Evolutionary conservation across 805 yeast species (phyloP), one percentile per base, ranked within the genome.

Genomic region (Lipomyces spencermartinsiae): DNA sequence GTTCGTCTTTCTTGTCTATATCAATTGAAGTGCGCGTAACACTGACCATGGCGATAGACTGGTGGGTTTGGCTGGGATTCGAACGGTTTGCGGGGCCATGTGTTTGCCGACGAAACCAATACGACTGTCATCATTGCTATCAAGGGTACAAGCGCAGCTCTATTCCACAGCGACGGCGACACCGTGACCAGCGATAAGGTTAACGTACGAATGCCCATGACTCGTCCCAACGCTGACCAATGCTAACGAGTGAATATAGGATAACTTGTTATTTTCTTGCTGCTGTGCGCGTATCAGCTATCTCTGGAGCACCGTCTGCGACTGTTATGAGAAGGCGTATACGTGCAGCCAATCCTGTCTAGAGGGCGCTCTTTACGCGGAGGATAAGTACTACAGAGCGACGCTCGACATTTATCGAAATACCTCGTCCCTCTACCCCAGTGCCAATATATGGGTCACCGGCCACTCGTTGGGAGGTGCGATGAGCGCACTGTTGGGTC

Each of bases 391-490:
- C 77, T 94, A 92, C 79, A 86, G 88, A 70, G 94, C 97, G 0
- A 89, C 86, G 0, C 78, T 93, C 65, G 92, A 92, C 69, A 84
- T 95, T 10, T 95, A 91, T 78, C 83, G 89, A 65, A 89, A 91
- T 72, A 97, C 93, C 10, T 83, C 88, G 0, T 67, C 75, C 2
- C 70, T 87, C 63, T 93, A 93, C 76, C 94, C 97, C 0, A 76
- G 83, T 37, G 84, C 92, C 1, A 84, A 86, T 31, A 86, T 95
- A 29, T 95, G 98, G 98, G 83, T 91, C 7, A 90, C 97, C 0
- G 99, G 99, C 2, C 99, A 95, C 77, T 94, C 98, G 0, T 81
- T 95, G 33, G 99, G 99, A 1, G 99, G 98, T 0, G 86, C 97
- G 0, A 81, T 95, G 61, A 88, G 96, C 2, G 83, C 92, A 16